These are phyloP conservation scores for Pleurotus citrinopileatus DNA, from an alignment of 768 basidiomycete genomes.

Conservation along the genomic window DNA sequence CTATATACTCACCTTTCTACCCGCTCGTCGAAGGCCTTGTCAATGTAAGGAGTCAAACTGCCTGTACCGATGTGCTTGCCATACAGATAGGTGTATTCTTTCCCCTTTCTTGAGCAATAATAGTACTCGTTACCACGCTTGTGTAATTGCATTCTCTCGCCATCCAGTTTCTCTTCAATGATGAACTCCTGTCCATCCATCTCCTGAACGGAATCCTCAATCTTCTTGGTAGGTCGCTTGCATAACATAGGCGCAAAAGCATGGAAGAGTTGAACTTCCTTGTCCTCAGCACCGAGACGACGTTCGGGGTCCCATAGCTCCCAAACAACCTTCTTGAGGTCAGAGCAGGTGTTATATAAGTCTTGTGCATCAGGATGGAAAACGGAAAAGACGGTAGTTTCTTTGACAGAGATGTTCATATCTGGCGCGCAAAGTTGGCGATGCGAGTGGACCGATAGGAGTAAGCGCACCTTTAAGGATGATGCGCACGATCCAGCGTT, in stretches of 20 bases:
- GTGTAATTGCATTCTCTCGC: constrained; percentile 94
- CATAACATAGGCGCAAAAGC: constrained; percentile 96
- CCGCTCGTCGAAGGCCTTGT: constrained; percentile 67
- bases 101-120: constrained; percentile 92
- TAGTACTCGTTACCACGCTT: constrained; percentile 89
- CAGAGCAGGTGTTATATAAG: constrained; percentile 94
- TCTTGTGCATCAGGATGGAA: constrained; percentile 95
- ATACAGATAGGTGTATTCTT: constrained; percentile 89
- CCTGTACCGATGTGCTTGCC: constrained; percentile 81
- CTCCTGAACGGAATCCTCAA: constrained; percentile 81
- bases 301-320: constrained; percentile 76
- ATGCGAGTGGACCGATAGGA: not conserved
- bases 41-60: constrained; percentile 86
- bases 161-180: constrained; percentile 97
- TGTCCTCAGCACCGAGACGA: constrained; percentile 74
- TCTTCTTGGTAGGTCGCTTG: constrained; percentile 77
- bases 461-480: constrained; percentile 77
- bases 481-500: constrained; percentile 94
- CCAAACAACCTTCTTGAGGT: constrained; percentile 92
- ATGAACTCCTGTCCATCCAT: constrained; percentile 81
- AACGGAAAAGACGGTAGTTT: constrained; percentile 86
- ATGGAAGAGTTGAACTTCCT: constrained; percentile 76
- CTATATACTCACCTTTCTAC: constrained; percentile 80
- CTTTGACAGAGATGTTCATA: constrained; percentile 89
- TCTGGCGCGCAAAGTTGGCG: constrained; percentile 43